Evolutionary conservation across 495 filamentous ascomycete species (phyloP).

Genomic region (Aspergillus haitiensis): DNA sequence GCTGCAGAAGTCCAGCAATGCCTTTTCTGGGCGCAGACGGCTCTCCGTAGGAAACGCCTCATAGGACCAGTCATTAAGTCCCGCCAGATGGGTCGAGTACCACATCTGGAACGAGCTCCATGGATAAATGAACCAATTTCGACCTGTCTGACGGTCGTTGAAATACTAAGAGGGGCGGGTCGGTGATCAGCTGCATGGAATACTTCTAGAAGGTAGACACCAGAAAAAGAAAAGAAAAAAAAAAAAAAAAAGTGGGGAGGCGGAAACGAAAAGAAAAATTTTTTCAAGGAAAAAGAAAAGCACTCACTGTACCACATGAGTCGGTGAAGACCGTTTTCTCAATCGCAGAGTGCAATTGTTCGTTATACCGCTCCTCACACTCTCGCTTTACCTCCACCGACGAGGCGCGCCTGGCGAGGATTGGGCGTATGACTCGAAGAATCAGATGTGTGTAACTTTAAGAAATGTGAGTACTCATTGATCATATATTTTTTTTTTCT

Average conservation of each 20-base stretch:
- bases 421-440: slow-evolving; percentile 16
- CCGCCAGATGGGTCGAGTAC: slow-evolving; percentile 12
- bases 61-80: slow-evolving; percentile 7
- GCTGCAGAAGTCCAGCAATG: slow-evolving; percentile 5
- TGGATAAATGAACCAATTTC: slow-evolving; percentile 27
- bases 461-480: neutral
- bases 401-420: slow-evolving; percentile 14
- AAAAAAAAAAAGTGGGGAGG: neutral
- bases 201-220: neutral
- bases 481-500: neutral
- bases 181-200: neutral
- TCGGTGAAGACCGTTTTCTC: slow-evolving; percentile 19
- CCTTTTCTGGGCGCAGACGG: slow-evolving; percentile 6
- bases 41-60: neutral
- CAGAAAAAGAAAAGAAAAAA: neutral
- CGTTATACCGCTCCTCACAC: slow-evolving; percentile 16
- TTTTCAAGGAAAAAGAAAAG: neutral
- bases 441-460: slow-evolving; percentile 17
- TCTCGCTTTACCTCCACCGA: slow-evolving; percentile 17
- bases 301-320: slow-evolving; percentile 16
- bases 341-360: slow-evolving; percentile 11
- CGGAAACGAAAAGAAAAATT: neutral
- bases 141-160: slow-evolving; percentile 11
- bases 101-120: slow-evolving; percentile 25
- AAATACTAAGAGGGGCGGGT: slow-evolving; percentile 8